Conservation (phyloP, 805 yeast genomes). For the Komagataella mondaviorum region DNA sequence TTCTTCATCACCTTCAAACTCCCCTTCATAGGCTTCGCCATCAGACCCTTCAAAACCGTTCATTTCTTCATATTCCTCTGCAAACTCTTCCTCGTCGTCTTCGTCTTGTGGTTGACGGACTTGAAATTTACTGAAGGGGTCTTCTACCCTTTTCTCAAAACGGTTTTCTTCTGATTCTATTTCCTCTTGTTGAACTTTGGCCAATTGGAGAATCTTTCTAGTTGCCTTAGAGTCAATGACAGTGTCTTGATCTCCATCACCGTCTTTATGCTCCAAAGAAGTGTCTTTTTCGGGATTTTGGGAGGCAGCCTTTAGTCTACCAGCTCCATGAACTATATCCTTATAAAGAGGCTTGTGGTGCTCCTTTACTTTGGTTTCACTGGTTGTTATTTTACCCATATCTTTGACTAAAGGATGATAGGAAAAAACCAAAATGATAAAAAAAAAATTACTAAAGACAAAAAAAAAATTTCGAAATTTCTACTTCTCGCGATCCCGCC, state of each 20-base stretch:
- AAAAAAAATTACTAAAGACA: not conserved
- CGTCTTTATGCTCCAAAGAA: slow-evolving; percentile 18
- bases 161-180: slow-evolving; percentile 52
- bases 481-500: not conserved
- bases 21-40: slow-evolving; percentile 26
- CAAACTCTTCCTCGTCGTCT: slow-evolving; percentile 21
- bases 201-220: slow-evolving; percentile 76
- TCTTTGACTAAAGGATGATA: slow-evolving; percentile 1
- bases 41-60: slow-evolving; percentile 15
- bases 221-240: slow-evolving; percentile 74
- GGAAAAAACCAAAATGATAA: not conserved
- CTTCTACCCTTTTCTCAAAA: slow-evolving; percentile 7
- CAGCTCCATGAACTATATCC: slow-evolving; percentile 66
- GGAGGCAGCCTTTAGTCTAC: slow-evolving; percentile 40
- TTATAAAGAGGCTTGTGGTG: slow-evolving; percentile 76
- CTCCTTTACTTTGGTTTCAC: slow-evolving; percentile 35
- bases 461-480: not conserved
- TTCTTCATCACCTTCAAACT: slow-evolving; percentile 41
- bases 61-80: slow-evolving; percentile 14
- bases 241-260: slow-evolving; percentile 37
- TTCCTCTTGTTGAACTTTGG: slow-evolving; percentile 89
- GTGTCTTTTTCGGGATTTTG: slow-evolving; percentile 13
- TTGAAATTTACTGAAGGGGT: slow-evolving; percentile 14
- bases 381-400: slow-evolving; percentile 58
- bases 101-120: slow-evolving; percentile 7